These are phyloP conservation scores for Tylopilus subfusipes DNA, from an alignment of 768 basidiomycete genomes.

Conservation along the genomic window DNA sequence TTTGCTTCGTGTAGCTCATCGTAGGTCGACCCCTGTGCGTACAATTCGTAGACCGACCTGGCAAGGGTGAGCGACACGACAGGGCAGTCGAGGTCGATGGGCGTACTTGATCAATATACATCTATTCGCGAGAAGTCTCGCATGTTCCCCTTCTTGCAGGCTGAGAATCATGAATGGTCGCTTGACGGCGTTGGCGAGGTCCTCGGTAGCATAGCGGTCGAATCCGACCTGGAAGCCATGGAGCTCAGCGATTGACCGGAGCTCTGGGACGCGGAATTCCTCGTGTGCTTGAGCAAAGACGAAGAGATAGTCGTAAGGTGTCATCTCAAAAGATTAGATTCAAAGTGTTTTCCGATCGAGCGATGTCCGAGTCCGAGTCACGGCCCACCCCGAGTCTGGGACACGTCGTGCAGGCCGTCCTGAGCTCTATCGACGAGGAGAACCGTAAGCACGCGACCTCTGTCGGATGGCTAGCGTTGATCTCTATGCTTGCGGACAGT, in stretches of 20 bases:
- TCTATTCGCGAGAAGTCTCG: slow-evolving; percentile 64
- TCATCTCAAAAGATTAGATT: slow-evolving; percentile 14
- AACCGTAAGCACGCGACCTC: slow-evolving; percentile 27
- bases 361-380: not conserved
- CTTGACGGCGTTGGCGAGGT: slow-evolving; percentile 42
- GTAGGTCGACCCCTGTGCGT: slow-evolving; percentile 67
- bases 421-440: slow-evolving; percentile 32
- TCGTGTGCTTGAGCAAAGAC: slow-evolving; percentile 79
- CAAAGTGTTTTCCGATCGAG: too few species aligned
- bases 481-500: slow-evolving; percentile 25
- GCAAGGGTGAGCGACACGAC: not conserved
- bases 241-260: slow-evolving; percentile 72
- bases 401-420: slow-evolving; percentile 30
- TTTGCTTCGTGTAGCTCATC: slow-evolving; percentile 62
- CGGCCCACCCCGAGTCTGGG: slow-evolving; percentile 17
- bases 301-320: slow-evolving; percentile 48
- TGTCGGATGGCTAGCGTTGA: not conserved
- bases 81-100: not conserved
- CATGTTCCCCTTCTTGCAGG: slow-evolving; percentile 70
- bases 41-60: slow-evolving; percentile 78
- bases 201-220: slow-evolving; percentile 37
- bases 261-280: slow-evolving; percentile 82
- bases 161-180: slow-evolving; percentile 74
- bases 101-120: slow-evolving; percentile 82
- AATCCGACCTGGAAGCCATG: slow-evolving; percentile 60